A percentile compares a stretch with the other conserved stretches of the same genome.
Conservation (phyloP, 2,329 filamentous ascomycete genomes). For the Parastagonospora nodorum region DNA sequence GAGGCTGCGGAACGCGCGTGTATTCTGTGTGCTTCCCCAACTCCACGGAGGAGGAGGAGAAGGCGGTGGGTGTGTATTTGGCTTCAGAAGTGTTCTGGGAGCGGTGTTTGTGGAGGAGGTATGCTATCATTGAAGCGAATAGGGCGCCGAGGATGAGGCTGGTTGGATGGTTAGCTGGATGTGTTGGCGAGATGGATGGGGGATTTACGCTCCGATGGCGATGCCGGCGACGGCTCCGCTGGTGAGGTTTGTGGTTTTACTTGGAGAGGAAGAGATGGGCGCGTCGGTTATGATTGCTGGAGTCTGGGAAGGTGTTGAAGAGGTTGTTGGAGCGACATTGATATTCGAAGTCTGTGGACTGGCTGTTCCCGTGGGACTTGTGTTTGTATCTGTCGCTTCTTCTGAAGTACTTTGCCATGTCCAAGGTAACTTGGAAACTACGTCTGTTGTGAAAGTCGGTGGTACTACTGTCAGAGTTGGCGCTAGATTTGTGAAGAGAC, state of each 20-base stretch:
- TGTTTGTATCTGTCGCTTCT: no score
- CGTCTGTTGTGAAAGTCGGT: no score
- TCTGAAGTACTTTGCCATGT: no score
- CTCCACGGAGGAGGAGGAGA: slow-evolving; percentile 29
- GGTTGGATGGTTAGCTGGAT: not conserved
- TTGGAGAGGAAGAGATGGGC: not conserved
- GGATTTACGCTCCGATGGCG: slow-evolving; percentile 18
- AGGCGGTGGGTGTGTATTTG: slow-evolving; percentile 14
- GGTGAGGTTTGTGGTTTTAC: slow-evolving; percentile 4
- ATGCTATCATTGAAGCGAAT: slow-evolving; percentile 34
- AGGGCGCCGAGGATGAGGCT: slow-evolving; percentile 31
- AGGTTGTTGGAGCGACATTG: no score
- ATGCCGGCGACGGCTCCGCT: slow-evolving; percentile 28
- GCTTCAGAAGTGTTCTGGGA: slow-evolving; percentile 7
- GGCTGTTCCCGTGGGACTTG: no score
- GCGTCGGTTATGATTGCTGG: not conserved
- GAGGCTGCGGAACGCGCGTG: slow-evolving; percentile 4
- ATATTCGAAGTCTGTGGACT: no score
- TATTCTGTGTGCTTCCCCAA: slow-evolving; percentile 13
- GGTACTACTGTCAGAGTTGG: no score
- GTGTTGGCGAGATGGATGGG: not conserved
- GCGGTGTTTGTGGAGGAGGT: slow-evolving; percentile 37
- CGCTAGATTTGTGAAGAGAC: no score
- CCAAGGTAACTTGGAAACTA: no score
- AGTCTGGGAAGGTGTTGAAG: not conserved